Evolutionary conservation across 768 basidiomycete species (phyloP).

Genomic region (Holtermanniella nyarrowii): DNA sequence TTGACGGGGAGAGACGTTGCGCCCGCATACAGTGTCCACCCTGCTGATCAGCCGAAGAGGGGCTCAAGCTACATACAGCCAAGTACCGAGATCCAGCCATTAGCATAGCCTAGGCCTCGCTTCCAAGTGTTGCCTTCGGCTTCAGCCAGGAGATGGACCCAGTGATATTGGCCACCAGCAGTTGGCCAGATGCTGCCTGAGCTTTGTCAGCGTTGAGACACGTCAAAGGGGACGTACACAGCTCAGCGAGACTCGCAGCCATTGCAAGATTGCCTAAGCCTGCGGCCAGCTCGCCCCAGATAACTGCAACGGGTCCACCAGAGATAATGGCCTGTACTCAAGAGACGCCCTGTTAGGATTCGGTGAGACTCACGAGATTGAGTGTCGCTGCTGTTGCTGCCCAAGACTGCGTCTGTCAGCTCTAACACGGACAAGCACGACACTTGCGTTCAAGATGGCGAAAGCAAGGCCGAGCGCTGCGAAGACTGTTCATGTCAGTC

Average conservation of each 20-base stretch:
- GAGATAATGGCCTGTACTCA: not conserved
- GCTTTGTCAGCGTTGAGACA: not conserved
- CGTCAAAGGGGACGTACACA: not conserved
- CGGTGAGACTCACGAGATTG: not conserved
- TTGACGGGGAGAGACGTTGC: not conserved
- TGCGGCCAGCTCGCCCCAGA: not conserved
- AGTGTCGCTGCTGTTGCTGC: not conserved
- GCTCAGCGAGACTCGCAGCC: not conserved
- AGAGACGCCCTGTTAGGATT: too few relatives aligned
- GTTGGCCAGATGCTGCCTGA: conserved; percentile 10
- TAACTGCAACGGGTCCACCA: not conserved
- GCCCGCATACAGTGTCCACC: not conserved
- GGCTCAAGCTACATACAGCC: not conserved
- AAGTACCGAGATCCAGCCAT: not conserved
- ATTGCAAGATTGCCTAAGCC: not conserved
- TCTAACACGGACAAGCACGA: not conserved
- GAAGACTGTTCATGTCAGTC: not conserved
- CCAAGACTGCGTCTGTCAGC: not conserved
- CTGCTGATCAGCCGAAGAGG: not conserved
- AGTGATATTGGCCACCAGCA: conserved; percentile 32
- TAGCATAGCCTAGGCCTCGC: not conserved
- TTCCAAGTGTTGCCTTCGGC: not conserved
- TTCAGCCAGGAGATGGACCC: conserved; percentile 5
- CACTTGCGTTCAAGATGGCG: not conserved
- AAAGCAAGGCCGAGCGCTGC: not conserved